Percentiles rank a stretch among this genome's conserved stretches.
Conservation (phyloP, 2,329 filamentous ascomycete species). For the Botrytis elliptica region DNA sequence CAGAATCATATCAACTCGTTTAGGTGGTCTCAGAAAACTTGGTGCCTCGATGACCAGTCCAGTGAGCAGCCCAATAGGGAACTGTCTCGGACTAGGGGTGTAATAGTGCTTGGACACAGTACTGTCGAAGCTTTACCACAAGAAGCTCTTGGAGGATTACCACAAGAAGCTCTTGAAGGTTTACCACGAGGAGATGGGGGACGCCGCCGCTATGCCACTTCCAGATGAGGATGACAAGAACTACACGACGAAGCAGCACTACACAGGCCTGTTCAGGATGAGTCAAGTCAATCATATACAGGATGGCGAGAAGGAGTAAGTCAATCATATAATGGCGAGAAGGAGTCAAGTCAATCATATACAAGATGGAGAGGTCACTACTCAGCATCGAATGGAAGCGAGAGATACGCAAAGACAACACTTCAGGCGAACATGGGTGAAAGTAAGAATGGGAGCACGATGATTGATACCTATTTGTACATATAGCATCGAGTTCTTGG, state of each 20-base stretch:
- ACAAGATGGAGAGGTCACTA: not conserved
- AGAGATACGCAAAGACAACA: not conserved
- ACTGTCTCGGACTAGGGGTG: too few species aligned
- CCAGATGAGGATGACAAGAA: conserved; percentile 89
- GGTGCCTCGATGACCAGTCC: not conserved
- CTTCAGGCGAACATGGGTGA: not conserved
- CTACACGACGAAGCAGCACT: not conserved
- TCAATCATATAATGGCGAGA: not conserved
- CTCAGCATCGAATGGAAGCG: not conserved
- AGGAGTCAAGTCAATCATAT: too few species aligned
- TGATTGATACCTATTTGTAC: not conserved
- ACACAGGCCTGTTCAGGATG: not conserved
- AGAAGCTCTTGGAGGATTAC: too few species aligned
- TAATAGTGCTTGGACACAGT: too few species aligned
- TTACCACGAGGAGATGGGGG: conserved; percentile 86
- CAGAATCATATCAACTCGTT: not conserved
- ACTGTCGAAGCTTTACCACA: too few species aligned
- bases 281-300: too few species aligned
- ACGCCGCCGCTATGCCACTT: conserved; percentile 77
- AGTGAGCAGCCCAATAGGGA: too few species aligned
- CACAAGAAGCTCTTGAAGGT: conserved; percentile 61
- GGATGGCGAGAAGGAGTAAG: not conserved
- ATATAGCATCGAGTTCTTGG: not conserved
- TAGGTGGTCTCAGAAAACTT: not conserved
- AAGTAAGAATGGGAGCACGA: not conserved